Evolutionary conservation across 202 grass and related monocot genomes (phyloP), one percentile per base, ranked within the genome.

Genomic region (Zoysia matrella): DNA sequence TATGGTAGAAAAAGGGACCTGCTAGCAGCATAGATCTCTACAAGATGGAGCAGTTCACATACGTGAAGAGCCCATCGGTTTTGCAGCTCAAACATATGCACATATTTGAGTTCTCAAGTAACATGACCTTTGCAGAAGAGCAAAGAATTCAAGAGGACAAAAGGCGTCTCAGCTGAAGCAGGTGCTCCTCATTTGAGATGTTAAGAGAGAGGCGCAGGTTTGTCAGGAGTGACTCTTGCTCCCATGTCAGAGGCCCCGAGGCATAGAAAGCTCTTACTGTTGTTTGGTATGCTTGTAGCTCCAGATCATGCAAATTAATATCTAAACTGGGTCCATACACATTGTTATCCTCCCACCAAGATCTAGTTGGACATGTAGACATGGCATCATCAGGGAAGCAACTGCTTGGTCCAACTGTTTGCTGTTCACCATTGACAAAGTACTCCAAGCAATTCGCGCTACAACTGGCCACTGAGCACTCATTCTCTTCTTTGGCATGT

Each of bases 141-240:
- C 42, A 7, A 79, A n/a, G 52, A 64, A 52, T 78, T 85, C 77
- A 91, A 74, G 87, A 76, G 81, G 89, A 89, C 71, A 89, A 69
- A 69, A 94, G 71, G 53, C 73, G 73, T 76, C 79, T 94, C 83
- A 94, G 52, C 56, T 92, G 87, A 60, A 74, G 69, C 79, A 87
- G 85, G 80, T 95, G 87, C 47, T 94, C 92, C 66, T 95, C 92
- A 86, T 73, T 88, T 48, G 92, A 86, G 47, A 95, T 95, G 81
- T 95, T 92, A 67, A 95, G 79, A 1, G 80, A 92, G 52, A 95
- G 84, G 43, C 89, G 89, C 85, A 95, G 89, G 74, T 95, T 95
- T 64, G 92, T 89, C 80, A 95, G 68, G 65, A 95, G 90, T 42
- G 87, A 87, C 52, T 94, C 92, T 81, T 94, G 89, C 72, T 90